Percentiles rank a stretch among this genome's conserved stretches.
phyloP scores from a whole-genome alignment of 2,329 filamentous ascomycete species.

The Aureobasidium leucospermi region DNA sequence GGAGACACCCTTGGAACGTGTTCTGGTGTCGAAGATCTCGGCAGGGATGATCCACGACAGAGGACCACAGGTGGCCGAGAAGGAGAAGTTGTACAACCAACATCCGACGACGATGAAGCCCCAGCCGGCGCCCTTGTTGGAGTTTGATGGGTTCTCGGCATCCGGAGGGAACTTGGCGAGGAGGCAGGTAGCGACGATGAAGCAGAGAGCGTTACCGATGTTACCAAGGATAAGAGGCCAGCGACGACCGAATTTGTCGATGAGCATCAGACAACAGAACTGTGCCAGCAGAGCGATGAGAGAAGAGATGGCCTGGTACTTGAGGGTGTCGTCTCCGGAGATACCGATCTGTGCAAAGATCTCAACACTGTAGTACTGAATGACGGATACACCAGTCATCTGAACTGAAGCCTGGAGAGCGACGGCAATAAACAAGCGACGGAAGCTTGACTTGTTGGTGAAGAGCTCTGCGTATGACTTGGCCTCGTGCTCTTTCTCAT shows the following conservation, averaged over 20 bases:
- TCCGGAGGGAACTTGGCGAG: constrained; percentile 56
- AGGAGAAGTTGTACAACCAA: constrained; percentile 75
- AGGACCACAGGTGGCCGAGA: constrained; percentile 63
- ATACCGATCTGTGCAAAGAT: constrained; percentile 61
- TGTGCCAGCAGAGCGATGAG: constrained; percentile 64
- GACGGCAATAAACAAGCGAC: constrained; percentile 62
- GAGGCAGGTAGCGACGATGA: constrained; percentile 58
- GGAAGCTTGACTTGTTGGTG: constrained; percentile 57
- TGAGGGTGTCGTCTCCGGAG: constrained; percentile 54
- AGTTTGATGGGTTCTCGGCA: constrained; percentile 28
- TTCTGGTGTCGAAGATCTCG: constrained; percentile 72
- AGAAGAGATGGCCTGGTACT: constrained; percentile 69
- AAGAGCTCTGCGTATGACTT: constrained; percentile 66
- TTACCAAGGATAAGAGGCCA: constrained; percentile 68
- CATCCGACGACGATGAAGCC: constrained; percentile 69
- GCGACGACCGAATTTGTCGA: constrained; percentile 64
- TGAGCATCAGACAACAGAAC: constrained; percentile 58
- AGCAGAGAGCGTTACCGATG: constrained; percentile 61
- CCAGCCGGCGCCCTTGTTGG: constrained; percentile 52
- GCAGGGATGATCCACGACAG: constrained; percentile 53
- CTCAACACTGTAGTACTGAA: constrained; percentile 64
- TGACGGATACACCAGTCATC: constrained; percentile 69
- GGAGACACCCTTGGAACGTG: constrained; percentile 65
- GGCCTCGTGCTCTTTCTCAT: constrained; percentile 61
- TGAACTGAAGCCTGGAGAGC: constrained; percentile 64